Conservation (phyloP, 495 filamentous ascomycete genomes). For the Durotheca rogersii region DNA sequence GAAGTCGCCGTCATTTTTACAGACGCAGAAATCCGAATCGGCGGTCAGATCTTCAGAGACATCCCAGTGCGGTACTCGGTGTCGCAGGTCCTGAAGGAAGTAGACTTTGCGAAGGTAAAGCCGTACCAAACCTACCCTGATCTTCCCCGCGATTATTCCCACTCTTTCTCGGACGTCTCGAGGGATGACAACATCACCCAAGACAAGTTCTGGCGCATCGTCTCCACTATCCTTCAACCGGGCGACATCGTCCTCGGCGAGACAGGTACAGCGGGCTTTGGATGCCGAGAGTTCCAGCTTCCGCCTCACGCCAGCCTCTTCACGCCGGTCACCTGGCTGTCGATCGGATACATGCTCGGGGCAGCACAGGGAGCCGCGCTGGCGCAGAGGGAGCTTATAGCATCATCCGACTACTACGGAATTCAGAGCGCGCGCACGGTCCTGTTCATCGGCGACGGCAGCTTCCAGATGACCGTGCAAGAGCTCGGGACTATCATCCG, state of each 20-base stretch:
- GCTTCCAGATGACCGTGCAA: constrained; percentile 73
- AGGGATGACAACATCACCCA: constrained; percentile 58
- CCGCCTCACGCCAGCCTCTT: constrained; percentile 64
- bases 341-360: constrained; percentile 71
- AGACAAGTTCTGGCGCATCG: constrained; percentile 71
- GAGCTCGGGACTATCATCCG: constrained; percentile 74
- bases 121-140: neutral
- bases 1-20: constrained; percentile 5
- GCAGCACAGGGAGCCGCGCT: constrained; percentile 66
- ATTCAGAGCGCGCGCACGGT: constrained; percentile 55
- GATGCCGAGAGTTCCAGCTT: constrained; percentile 72
- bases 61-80: constrained; percentile 1
- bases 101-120: neutral
- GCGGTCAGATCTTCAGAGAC: constrained; percentile 8
- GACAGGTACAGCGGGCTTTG: constrained; percentile 76
- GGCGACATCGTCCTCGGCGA: constrained; percentile 74
- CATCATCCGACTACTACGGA: constrained; percentile 6
- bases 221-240: constrained; percentile 65
- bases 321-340: constrained; percentile 74
- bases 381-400: constrained; percentile 56
- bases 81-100: constrained; percentile 1
- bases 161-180: neutral
- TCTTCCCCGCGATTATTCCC: neutral
- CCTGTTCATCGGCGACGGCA: constrained; percentile 77
- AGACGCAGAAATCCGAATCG: constrained; percentile 9